Percentiles rank a stretch among this genome's conserved stretches.
Evolutionary conservation across 2,329 filamentous ascomycete genomes (phyloP).

Genomic region (Malbranchea zuffiana): DNA sequence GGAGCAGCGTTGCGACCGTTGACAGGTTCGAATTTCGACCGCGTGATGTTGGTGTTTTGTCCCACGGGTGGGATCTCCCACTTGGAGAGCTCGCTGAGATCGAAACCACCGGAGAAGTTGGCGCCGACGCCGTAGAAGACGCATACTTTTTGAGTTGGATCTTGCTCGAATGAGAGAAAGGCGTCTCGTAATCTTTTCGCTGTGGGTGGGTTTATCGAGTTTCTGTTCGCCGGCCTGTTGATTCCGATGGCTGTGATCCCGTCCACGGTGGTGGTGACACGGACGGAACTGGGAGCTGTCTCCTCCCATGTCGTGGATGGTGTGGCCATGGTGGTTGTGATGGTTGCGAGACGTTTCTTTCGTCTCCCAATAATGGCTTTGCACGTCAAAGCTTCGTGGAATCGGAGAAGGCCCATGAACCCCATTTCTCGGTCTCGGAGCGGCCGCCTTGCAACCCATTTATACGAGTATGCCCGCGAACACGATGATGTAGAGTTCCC

Average conservation of each 20-base stretch:
- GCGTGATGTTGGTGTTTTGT: constrained; percentile 9
- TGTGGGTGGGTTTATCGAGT: constrained; percentile 43
- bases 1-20: constrained; percentile 35
- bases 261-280: constrained; percentile 14
- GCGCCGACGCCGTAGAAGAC: constrained; percentile 39
- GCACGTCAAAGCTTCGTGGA: too few relatives aligned
- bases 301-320: neutral
- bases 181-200: constrained; percentile 39
- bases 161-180: constrained; percentile 41
- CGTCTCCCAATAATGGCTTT: too few relatives aligned
- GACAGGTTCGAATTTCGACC: constrained; percentile 23
- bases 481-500: too few relatives aligned
- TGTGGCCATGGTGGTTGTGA: constrained; percentile 6
- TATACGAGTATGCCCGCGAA: too few relatives aligned
- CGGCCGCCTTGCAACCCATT: too few relatives aligned
- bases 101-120: constrained; percentile 46
- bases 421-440: too few relatives aligned
- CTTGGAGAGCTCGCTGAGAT: constrained; percentile 39
- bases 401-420: too few relatives aligned
- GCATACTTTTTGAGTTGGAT: constrained; percentile 42
- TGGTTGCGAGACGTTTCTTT: too few relatives aligned
- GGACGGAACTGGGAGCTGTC: constrained; percentile 8
- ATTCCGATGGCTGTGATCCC: constrained; percentile 49
- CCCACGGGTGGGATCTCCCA: constrained; percentile 10
- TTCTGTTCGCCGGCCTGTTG: constrained; percentile 40